Conservation (phyloP, 345 rosid species). For the Trapa bicornis region DNA sequence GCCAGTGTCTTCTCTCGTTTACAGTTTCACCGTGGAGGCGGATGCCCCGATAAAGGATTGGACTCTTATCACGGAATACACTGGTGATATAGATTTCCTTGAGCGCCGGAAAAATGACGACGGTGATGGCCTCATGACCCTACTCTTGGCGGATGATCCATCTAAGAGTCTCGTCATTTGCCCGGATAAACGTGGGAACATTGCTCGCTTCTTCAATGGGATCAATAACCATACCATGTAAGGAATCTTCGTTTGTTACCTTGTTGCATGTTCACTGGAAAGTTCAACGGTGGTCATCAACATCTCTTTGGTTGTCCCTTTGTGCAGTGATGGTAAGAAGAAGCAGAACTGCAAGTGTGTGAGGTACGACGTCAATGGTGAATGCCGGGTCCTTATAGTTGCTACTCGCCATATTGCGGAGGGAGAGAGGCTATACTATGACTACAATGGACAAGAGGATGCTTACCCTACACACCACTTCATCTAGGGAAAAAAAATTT, state of each 20-base stretch:
- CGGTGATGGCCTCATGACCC: slow-evolving; percentile 91
- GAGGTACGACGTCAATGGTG: slow-evolving; percentile 71
- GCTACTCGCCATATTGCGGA: slow-evolving; percentile 70
- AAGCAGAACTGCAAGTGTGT: slow-evolving; percentile 94
- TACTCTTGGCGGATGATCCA: slow-evolving; percentile 53
- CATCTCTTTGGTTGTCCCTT: slow-evolving; percentile 4
- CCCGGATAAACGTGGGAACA: slow-evolving; percentile 80
- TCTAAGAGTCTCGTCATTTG: slow-evolving; percentile 70
- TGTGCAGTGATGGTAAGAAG: slow-evolving; percentile 77
- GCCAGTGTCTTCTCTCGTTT: slow-evolving; percentile 4
- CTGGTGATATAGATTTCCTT: slow-evolving; percentile 85
- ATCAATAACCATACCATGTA: slow-evolving; percentile 77
- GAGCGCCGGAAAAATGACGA: slow-evolving; percentile 66
- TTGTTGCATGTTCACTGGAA: neutral
- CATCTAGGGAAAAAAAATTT: slow-evolving; percentile 23
- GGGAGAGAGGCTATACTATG: slow-evolving; percentile 91
- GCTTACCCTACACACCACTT: slow-evolving; percentile 91
- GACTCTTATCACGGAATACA: slow-evolving; percentile 73
- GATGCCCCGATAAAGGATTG: slow-evolving; percentile 73
- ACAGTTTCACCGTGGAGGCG: slow-evolving; percentile 83
- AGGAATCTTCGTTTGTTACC: slow-evolving; percentile 11
- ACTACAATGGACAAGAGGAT: slow-evolving; percentile 86
- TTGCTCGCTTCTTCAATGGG: slow-evolving; percentile 82
- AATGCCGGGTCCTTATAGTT: slow-evolving; percentile 76
- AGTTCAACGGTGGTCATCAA: neutral